Conservation (phyloP, 176 grass and related monocot species). For the Ensete glaucum region DNA sequence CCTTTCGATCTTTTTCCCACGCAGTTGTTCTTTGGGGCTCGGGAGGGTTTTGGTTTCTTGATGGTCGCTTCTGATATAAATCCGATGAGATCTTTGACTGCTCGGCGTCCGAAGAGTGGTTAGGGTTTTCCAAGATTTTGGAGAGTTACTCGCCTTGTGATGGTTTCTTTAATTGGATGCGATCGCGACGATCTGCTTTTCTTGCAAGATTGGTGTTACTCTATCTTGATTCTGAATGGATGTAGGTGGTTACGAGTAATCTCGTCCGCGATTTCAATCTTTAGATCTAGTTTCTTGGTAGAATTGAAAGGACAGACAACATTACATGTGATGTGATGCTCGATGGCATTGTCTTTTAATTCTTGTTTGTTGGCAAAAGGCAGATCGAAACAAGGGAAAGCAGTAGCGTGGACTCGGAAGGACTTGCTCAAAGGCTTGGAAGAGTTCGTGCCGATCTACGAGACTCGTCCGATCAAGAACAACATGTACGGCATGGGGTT, state of each 20-base stretch:
- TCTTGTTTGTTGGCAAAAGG: conserved; percentile 51
- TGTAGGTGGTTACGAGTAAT: background rate
- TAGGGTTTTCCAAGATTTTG: background rate
- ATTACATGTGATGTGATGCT: background rate
- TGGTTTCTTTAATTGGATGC: background rate
- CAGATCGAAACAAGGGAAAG: conserved; percentile 72
- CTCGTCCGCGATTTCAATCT: too few relatives aligned
- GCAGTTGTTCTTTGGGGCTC: background rate
- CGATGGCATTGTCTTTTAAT: conserved; percentile 20
- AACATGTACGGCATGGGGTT: conserved; percentile 90
- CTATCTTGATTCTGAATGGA: background rate
- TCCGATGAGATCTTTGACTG: background rate
- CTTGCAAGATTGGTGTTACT: too few relatives aligned
- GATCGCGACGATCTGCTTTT: background rate
- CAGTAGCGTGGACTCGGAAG: conserved; percentile 52
- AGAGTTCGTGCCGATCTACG: conserved; percentile 80
- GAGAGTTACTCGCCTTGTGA: background rate
- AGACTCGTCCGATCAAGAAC: conserved; percentile 78
- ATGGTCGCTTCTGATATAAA: background rate
- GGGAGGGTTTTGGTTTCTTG: background rate
- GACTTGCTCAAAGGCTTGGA: conserved; percentile 71
- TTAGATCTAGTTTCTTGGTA: background rate
- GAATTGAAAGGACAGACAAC: too few relatives aligned
- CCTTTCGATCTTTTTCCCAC: background rate
- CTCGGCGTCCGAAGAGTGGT: background rate